Evolutionary conservation across 1,284 basidiomycete species (phyloP), one percentile per base, ranked within the genome.

Genomic region (Phlebopus sp.): DNA sequence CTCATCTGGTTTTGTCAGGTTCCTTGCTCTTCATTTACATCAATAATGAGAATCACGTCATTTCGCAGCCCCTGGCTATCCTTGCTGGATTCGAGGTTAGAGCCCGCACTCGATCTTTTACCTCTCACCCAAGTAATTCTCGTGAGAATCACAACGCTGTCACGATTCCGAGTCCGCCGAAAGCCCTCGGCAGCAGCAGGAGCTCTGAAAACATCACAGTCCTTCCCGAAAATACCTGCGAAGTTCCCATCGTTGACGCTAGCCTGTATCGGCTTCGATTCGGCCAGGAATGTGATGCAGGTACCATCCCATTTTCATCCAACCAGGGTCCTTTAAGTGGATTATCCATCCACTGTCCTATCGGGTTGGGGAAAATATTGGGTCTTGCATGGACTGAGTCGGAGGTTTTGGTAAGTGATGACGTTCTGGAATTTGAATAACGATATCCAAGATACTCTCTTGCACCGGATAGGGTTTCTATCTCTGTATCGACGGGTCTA

Each of bases 151-250:
- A 31, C 15, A 50, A 25, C 37, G 30, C 62, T 9, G 55, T 70
- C 19, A 67, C 69, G 10, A 64, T 81, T 19, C 71, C 79, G 9
- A 82, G 79, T 50, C 74, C 81, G 2, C 81, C 86, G 69, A 87
- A 80, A 57, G 64, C 69, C 2, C 69, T 77, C n/a, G n/a, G n/a
- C n/a, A 18, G 42, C 2, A 58, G 43, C 21, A 65, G 44, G 40
- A 67, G 52, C 14, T 36, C 46, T 1, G 65, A 67, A 71, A 72
- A 54, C 59, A 62, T 46, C 60, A 57, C 10, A 70, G 74, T 21
- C 51, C 42, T 18, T 31, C 42, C 32, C 14, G 36, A 37, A 14
- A 27, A 5, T 8, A 32, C 29, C 5, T 9, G 45, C 2, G 47
- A 52, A 15, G 9, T 11, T 21, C 30, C 19, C 14, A 47, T 19